Evolutionary conservation across 768 basidiomycete genomes (phyloP), one percentile per base, ranked within the genome.

Genomic region (Rhodotorula graminis): DNA sequence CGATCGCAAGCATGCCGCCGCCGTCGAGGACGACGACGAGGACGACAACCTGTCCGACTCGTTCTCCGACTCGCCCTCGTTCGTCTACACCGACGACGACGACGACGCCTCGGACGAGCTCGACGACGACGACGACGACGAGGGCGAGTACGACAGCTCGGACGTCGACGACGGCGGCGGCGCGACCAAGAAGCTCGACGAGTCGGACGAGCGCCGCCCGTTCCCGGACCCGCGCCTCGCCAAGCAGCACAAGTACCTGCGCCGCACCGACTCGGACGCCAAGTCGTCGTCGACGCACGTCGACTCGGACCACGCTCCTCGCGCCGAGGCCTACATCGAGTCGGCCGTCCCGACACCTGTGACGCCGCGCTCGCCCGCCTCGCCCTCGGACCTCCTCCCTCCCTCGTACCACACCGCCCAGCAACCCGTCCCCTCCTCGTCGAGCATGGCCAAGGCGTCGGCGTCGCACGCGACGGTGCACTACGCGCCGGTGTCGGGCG

Each of bases 231-330:
- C 57, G 14, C 33, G 19, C 18, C 31, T 44, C 40, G 31, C 62
- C 52, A 44, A 29, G 31, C 58, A 72, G 46, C 63, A 64, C 14
- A 37, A 58, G 53, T 52, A 72, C 67, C 37, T 47, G 21, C 62
- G 66, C 58, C 37, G 49, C 52, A 12, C 53, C 52, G 57, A 61
- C 50, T n/a, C 49, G 46, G 61, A 71, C 46, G 46, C 53, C 37
- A 40, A 56, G 12, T 12, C 44, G 44, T 46, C 44, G 44, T 18
- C 18, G 14, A 14, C 44, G 6, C 44, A 37, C 37, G n/a, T 60
- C 46, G 42, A 64, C 46, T 37, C 37, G 9, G 52, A 29, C 53
- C 19, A 49, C 19, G 23, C 42, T 27, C 33, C 37, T 25, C 7
- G 37, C 25, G n/a, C 21, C 55, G 53, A 69, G 25, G 60, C 31